Evolutionary conservation across 305 asterid species (phyloP).

Genomic region (Solanum aculeatissimum): DNA sequence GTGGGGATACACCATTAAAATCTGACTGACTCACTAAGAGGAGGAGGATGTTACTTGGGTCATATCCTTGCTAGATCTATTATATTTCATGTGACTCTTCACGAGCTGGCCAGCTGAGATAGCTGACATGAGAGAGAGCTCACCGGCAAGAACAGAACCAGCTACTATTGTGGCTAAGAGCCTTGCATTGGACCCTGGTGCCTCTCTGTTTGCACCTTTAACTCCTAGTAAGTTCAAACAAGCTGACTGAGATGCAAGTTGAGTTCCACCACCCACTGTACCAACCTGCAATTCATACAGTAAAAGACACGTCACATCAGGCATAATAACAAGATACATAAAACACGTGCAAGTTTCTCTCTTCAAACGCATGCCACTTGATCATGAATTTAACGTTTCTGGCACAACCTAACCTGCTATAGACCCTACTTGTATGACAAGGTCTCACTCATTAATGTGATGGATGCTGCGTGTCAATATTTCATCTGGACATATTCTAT

Average conservation of each 20-base stretch:
- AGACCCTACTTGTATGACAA: background rate
- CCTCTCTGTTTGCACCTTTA: constrained; percentile 33
- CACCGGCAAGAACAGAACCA: constrained; percentile 45
- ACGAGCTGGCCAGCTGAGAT: constrained; percentile 47
- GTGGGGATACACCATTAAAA: background rate
- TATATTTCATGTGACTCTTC: constrained; percentile 39
- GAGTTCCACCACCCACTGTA: constrained; percentile 50
- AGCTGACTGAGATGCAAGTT: constrained; percentile 41
- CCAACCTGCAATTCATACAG: constrained; percentile 25
- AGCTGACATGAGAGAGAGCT: constrained; percentile 40
- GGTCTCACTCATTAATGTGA: too few relatives aligned
- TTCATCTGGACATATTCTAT: background rate
- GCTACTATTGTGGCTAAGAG: constrained; percentile 42
- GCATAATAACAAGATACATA: background rate
- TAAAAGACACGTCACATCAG: background rate
- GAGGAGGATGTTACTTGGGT: constrained; percentile 13
- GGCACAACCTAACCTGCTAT: background rate
- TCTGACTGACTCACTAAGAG: background rate
- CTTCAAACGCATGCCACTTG: background rate
- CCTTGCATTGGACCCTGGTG: constrained; percentile 34
- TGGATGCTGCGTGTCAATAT: background rate
- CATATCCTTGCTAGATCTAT: constrained; percentile 33
- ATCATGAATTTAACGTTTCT: background rate
- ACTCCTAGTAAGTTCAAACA: constrained; percentile 44
- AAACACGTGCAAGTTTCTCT: background rate